phyloP scores from a whole-genome alignment of 352 stramenopile genomes.

The Nothophytophthora sp. region DNA sequence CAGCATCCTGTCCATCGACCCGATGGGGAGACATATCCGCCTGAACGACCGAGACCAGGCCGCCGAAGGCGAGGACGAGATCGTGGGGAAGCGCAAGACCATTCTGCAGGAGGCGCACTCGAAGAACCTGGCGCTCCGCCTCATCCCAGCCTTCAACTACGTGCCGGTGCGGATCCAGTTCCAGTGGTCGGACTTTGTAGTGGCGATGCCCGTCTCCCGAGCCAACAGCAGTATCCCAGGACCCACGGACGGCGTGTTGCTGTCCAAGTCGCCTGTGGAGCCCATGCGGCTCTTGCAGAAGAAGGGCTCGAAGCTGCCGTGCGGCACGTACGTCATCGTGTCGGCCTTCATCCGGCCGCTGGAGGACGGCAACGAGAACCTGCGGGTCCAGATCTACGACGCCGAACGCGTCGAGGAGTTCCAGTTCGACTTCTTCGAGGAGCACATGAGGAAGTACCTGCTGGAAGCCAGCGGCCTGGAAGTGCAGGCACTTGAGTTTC shows the following conservation, averaged over 20 bases:
- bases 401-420: slow-evolving; percentile 72
- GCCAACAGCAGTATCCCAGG: slow-evolving; percentile 9
- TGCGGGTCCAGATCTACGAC: slow-evolving; percentile 76
- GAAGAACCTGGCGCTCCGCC: slow-evolving; percentile 59
- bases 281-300: slow-evolving; percentile 61
- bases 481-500: slow-evolving; percentile 42
- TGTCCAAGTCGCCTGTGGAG: slow-evolving; percentile 40
- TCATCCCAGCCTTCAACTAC: slow-evolving; percentile 73
- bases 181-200: slow-evolving; percentile 75
- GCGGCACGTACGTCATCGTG: slow-evolving; percentile 64
- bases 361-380: slow-evolving; percentile 72
- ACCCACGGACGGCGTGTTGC: slow-evolving; percentile 8
- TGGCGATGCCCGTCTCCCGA: slow-evolving; percentile 46
- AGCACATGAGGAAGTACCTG: slow-evolving; percentile 59
- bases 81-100: slow-evolving; percentile 64
- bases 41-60: slow-evolving; percentile 41
- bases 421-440: slow-evolving; percentile 75
- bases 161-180: slow-evolving; percentile 63
- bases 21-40: slow-evolving; percentile 45
- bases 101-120: slow-evolving; percentile 58
- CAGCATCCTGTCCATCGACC: slow-evolving; percentile 53
- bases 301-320: slow-evolving; percentile 57
- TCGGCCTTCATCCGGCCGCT: slow-evolving; percentile 68
- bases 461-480: slow-evolving; percentile 36
- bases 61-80: slow-evolving; percentile 29